Conservation (phyloP, 768 basidiomycete genomes). For the Amanita brunnescens region DNA sequence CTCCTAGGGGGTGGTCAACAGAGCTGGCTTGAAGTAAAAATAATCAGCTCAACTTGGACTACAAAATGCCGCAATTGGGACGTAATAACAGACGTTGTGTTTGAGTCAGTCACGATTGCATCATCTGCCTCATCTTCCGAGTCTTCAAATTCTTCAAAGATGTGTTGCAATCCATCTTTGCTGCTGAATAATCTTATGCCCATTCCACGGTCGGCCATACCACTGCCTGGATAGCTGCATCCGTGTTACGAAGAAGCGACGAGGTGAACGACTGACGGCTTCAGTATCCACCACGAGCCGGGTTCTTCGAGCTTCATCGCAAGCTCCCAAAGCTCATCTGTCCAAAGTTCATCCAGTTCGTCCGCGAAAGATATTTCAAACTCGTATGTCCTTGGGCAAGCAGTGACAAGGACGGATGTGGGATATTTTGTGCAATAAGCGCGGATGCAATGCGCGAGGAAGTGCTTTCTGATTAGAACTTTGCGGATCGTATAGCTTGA, state of each 20-base stretch:
- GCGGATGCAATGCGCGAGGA: conserved; percentile 66
- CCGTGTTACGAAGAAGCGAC: background rate
- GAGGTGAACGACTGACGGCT: conserved; percentile 46
- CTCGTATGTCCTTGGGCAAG: conserved; percentile 71
- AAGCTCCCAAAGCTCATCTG: conserved; percentile 90
- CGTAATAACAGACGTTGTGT: conserved; percentile 54
- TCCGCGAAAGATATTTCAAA: conserved; percentile 85
- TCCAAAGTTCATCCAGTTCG: conserved; percentile 89
- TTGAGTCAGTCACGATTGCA: conserved; percentile 21
- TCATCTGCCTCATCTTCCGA: conserved; percentile 40
- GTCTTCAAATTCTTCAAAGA: conserved; percentile 72
- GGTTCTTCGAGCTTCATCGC: conserved; percentile 46
- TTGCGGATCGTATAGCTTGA: conserved; percentile 89
- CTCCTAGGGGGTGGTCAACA: conserved; percentile 46
- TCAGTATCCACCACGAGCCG: conserved; percentile 84
- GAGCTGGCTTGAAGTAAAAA: background rate
- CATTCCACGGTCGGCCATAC: conserved; percentile 94
- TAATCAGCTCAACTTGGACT: conserved; percentile 57
- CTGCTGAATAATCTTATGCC: conserved; percentile 87
- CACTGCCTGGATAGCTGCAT: conserved; percentile 25
- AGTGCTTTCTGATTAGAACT: conserved; percentile 91
- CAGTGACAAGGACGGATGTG: conserved; percentile 40
- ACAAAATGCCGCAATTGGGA: conserved; percentile 95
- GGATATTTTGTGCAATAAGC: conserved; percentile 68
- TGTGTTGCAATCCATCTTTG: conserved; percentile 57